Evolutionary conservation across 805 yeast species (phyloP).

Genomic region (Yarrowia yakushimensis): DNA sequence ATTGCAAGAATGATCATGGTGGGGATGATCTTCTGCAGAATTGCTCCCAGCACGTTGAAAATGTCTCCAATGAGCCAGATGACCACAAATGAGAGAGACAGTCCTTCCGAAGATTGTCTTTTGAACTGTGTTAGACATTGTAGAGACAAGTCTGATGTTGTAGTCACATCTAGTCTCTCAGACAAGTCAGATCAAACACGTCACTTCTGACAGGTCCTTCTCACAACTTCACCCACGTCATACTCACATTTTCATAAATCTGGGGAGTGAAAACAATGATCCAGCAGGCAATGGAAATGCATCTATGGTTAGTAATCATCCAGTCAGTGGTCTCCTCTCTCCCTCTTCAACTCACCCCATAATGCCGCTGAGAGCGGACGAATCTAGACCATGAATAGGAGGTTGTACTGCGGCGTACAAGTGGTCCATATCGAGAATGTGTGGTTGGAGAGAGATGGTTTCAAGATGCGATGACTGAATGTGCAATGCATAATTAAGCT

Average conservation of each 20-base stretch:
- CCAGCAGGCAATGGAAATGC: conserved; percentile 96
- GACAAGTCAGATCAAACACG: too few relatives aligned
- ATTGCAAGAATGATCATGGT: conserved; percentile 92
- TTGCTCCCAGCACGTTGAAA: conserved; percentile 87
- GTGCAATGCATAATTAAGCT: not conserved
- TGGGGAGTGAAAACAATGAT: conserved; percentile 96
- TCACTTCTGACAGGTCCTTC: not conserved
- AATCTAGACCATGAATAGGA: conserved; percentile 23
- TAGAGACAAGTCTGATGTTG: not conserved
- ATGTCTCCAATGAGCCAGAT: conserved; percentile 94
- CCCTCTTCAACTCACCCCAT: conserved; percentile 44
- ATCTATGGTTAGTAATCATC: conserved; percentile 39
- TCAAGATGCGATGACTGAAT: not conserved
- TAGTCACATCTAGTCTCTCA: too few relatives aligned
- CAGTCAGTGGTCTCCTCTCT: not conserved
- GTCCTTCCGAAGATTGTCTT: conserved; percentile 83
- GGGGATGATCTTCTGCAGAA: conserved; percentile 84
- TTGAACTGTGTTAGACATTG: conserved; percentile 44
- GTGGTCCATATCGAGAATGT: conserved; percentile 7
- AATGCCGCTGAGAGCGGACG: conserved; percentile 64
- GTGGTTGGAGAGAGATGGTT: not conserved
- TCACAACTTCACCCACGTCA: too few relatives aligned
- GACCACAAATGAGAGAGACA: conserved; percentile 78
- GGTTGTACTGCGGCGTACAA: conserved; percentile 20
- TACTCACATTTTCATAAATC: conserved; percentile 70